Base-by-base conservation (phyloP, 2,329 filamentous ascomycete species). In the Colletotrichum sp. region DNA sequence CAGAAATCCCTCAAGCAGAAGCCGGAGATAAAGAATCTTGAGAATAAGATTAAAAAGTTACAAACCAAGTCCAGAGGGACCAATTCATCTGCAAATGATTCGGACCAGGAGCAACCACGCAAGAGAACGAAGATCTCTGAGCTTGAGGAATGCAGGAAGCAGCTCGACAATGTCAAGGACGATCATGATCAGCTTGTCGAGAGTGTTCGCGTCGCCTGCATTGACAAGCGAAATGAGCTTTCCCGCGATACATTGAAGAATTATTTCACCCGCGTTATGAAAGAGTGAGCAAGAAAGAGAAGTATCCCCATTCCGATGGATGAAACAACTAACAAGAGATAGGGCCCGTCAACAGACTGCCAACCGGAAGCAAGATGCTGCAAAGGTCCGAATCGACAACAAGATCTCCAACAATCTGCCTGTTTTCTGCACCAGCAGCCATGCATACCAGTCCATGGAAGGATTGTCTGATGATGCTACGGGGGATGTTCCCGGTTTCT, bases 361-460 rank as follows among this genome's bases (percentile, higher is more conserved):
- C 6, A 32, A 30, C 58, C 28, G 32, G n/a, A n/a, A 62, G 48
- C 32, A 58, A 34, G 34, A 68, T 21, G 66, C 24, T 5, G 65
- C 30, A 4, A 56, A 48, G 3, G 4, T 24, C 2, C 9, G 18
- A 16, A 58, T 12, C 66, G 6, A 36, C 7, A 38, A 15, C 0
- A 88, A 28, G 55, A 86, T 93, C 10, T 91, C 90, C 0, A 81
- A 82, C 10, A 85, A 84, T 1, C 84, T 94, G 1, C 89, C 91
- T 0, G 91, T 94, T 3, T 94, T 93, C 79, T 94, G 92, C 75
- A 90, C 93, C n/a, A 92, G 90, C 71, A 90, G 89, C 64, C 85
- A 89, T 62, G 91, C 89, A 0, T 94, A 93, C 70, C 91, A 94
- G 77, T 91, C 91, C 77, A 82, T 94, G 24, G 88, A 89, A 56